Evolutionary conservation across 1,284 basidiomycete genomes (phyloP).

Genomic region (Cryptococcus wingfieldii): DNA sequence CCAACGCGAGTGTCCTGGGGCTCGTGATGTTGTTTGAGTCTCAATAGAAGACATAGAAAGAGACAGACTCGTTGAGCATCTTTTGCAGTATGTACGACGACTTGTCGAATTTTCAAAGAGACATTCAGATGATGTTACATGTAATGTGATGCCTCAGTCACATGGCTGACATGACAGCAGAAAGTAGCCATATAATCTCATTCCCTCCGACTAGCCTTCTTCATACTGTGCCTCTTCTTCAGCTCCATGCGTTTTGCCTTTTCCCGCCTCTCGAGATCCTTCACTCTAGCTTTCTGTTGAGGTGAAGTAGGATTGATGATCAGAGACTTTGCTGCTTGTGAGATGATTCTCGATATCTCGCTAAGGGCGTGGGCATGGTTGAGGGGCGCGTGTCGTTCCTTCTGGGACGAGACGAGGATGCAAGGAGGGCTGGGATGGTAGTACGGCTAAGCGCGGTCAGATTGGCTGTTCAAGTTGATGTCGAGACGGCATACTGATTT

Average conservation of each 20-base stretch:
- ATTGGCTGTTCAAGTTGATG: background rate
- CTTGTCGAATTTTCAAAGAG: no score
- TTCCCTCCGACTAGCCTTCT: background rate
- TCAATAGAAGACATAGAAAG: background rate
- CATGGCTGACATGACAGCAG: background rate
- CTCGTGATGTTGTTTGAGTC: background rate
- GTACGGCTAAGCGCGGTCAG: conserved; percentile 25
- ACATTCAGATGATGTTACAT: no score
- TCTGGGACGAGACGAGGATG: conserved; percentile 38
- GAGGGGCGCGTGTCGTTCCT: conserved; percentile 31
- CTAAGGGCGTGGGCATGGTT: conserved; percentile 30
- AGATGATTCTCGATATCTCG: conserved; percentile 32
- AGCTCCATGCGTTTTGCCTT: conserved; percentile 23
- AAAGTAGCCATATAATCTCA: conserved; percentile 17
- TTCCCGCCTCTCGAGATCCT: conserved; percentile 25
- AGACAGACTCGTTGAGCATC: no score
- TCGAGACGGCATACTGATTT: conserved; percentile 29
- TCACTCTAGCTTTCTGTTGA: conserved; percentile 35
- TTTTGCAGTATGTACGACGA: no score
- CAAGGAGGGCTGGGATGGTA: conserved; percentile 37
- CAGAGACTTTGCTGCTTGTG: conserved; percentile 20
- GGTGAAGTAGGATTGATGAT: conserved; percentile 36
- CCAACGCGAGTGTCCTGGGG: no score
- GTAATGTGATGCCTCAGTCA: background rate
- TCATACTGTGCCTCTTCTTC: conserved; percentile 20